Evolutionary conservation across 1,139 yeast genomes (phyloP), one percentile per base, ranked within the genome.

Genomic region (Kurtzmaniella natalensis): DNA sequence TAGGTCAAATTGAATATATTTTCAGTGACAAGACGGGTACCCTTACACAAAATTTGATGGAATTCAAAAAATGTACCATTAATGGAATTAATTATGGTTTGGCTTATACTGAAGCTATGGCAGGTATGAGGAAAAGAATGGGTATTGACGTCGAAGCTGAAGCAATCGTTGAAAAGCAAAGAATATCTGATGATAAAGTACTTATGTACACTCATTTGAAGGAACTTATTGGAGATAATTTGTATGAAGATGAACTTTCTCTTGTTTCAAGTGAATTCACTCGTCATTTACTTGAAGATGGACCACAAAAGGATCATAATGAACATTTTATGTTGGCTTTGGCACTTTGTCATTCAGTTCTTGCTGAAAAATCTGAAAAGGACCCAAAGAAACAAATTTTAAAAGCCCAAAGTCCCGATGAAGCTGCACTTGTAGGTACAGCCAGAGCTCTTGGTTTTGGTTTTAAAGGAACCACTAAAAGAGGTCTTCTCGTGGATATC

Each of bases 21-120:
- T 92, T 92, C 59, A 85, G 95, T 52, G 98, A 92, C 61, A 92
- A 92, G 59, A 92, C 98, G 1, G 98, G 98, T 39, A 92, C 98
- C 0, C 69, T 92, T 47, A 92, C 98, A 2, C 97, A 89, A 57
- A 92, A 92, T 54, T 85, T 89, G 27, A 92, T 92, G 98, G 96
- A 89, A 58, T 89, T 89, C 61, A 87, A 87, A 50, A 92, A 92
- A 57, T 85, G 95, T 55, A 79, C 96, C 2, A 82, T 92, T 40
- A 78, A 79, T 49, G 97, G 98, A 28, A 75, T 78, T 36, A 76
- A 86, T 8, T 92, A 92, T 51, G 98, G 98, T 28, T 70, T 86
- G 49, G 97, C 97, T 0, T 92, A 88, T 52, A 92, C 98, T 1
- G 98, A 92, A 54, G 97, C 97, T 0, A 72, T 86, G 49, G 94